Conservation (phyloP, 257 asterid genomes). For the Capsicum chinense region DNA sequence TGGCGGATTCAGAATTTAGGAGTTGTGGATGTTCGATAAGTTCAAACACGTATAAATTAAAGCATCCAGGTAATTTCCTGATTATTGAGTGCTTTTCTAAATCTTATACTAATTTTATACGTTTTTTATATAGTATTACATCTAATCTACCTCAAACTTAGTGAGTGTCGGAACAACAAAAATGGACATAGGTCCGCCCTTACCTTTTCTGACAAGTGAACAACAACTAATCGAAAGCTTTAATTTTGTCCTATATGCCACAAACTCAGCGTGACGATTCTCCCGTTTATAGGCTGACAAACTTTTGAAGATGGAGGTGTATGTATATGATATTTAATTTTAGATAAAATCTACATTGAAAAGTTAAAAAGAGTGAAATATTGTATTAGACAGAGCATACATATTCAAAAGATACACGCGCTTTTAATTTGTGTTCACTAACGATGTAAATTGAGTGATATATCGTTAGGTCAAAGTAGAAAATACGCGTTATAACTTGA, state of each 20-base stretch:
- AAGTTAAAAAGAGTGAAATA: not conserved
- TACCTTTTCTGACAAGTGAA: no score
- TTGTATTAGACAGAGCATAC: not conserved
- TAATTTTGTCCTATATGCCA: not conserved
- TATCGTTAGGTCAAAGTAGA: not conserved
- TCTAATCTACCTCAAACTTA: no score
- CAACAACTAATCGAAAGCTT: not conserved
- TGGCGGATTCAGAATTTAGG: no score
- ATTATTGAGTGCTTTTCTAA: no score
- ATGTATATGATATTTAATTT: not conserved
- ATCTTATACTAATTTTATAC: no score
- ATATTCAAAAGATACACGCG: not conserved
- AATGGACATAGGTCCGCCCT: no score
- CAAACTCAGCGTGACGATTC: not conserved
- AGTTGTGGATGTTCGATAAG: no score
- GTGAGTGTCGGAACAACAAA: no score
- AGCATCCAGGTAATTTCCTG: no score
- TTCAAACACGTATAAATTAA: no score
- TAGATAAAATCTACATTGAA: not conserved
- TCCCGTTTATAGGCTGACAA: not conserved
- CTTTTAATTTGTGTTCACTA: not conserved
- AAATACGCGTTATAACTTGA: not conserved
- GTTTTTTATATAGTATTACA: no score
- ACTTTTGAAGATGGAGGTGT: not conserved
- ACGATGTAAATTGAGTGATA: not conserved